Evolutionary conservation across 345 rosid species (phyloP), one percentile per base, ranked within the genome.

Genomic region (Durio zibethinus): DNA sequence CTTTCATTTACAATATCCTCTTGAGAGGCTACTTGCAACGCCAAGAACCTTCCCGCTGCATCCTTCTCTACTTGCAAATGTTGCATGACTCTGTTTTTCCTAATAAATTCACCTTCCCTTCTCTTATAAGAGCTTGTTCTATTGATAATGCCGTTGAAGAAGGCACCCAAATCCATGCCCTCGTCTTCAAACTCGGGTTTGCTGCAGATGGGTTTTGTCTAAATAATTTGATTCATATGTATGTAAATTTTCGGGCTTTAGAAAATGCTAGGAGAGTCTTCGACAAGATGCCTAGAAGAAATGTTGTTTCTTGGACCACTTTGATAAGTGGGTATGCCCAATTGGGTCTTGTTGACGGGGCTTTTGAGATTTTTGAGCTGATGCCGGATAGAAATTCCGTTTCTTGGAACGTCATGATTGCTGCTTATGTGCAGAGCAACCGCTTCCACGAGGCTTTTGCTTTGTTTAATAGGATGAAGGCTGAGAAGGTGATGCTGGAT

Each of bases 371-470:
- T 75, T 88, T 88, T 21, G 80, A 84, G 73, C 33, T 76, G 50
- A 84, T 81, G 81, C 83, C 87, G 35, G 82, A 83, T 70, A 88
- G 75, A 70, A 83, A 86, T 73, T 78, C 89, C 70, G 81, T 83
- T 60, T 73, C 86, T 64, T 86, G 91, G 89, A 88, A 84, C 61
- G 84, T 86, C 31, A 82, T 86, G 81, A 83, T 88, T 76, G 85
- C 87, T 42, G 84, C 87, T 73, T 80, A 78, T 53, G 89, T 82
- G 45, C 84, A 84, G 73, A 82, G 62, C 83, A 84, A 80, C 71
- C 80, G 77, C 3, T 86, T 88, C 33, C 82, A 64, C 35, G 89
- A 84, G 40, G 87, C 91, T n/a, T 79, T 85, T 85, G 83, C 77
- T 79, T 81, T 86, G 85, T 84, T 87, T 73, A 72, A 87, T 53